Base-by-base conservation (phyloP, 805 yeast species). In the Candida silvatica region DNA sequence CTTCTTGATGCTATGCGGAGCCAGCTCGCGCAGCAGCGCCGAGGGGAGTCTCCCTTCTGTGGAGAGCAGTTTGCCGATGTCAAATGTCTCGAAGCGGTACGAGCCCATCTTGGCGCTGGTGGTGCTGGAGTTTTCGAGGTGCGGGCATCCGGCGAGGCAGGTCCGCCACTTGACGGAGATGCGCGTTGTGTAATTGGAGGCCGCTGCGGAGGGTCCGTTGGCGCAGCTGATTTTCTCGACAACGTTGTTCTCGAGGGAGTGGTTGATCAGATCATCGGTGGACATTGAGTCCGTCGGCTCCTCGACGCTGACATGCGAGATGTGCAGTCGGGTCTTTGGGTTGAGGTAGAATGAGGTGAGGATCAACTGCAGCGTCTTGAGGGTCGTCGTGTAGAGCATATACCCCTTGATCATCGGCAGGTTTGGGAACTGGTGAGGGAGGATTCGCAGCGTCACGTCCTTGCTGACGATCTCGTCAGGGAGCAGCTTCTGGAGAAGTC, bases 341-440 rank as follows among this genome's bases (percentile, higher is more conserved):
- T 69, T 67, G 18, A 79, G 49, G n/a, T 77, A 64, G 32, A 80
- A 62, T 22, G 73, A 73, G 3, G 75, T 71, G 24, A 77, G 40
- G 3, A 75, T 49, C 24, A 77, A 42, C 47, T 74, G 77, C 3
- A 78, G 48, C 1, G 83, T 66, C 44, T 75, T 77, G 38, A 72
- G 51, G 0, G 80, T 66, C 3, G 80, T 66, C 32, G 66, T 62
- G 51, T 78, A 80, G 11, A 77, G 62, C 14, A 66, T 59, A 15
- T 58, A 64, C 1, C 87, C 85, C 34, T 67, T 66, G 19, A 80
- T 54, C 9, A 58, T 56, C 3, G 87, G 87, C 11, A 77, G 44
- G 39, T 66, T 67, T 0, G 75, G 66, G 32, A 65, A 66, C 30
- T 71, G 67, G 1, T 67, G 58, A 0, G 87, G 87, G 25, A 77